Evolutionary conservation across 2,329 filamentous ascomycete genomes (phyloP), one percentile per base, ranked within the genome.

Genomic region (Arthroderma uncinatum): DNA sequence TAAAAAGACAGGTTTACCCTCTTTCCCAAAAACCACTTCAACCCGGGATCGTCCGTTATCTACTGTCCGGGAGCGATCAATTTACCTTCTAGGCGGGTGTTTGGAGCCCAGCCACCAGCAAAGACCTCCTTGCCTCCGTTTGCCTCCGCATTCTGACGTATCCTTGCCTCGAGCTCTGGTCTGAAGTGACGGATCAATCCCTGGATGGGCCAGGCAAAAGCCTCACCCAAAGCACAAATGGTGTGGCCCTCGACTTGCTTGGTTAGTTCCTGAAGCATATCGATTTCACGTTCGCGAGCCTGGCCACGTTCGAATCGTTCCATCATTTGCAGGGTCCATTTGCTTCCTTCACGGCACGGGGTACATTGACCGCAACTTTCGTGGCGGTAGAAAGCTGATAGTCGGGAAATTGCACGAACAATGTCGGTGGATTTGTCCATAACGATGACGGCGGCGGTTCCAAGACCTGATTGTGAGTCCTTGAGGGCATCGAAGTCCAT

Each of bases 271-370:
- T 96, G 93, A 64, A 98, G 82, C 93, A 98, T 98, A 73, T 98
- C 93, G 71, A 98, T 98, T 77, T 98, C 93, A 60, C 93, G 82
- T 73, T 86, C 84, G 61, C 88, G 84, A 60, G 88, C 93, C 74
- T 89, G 83, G 59, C 93, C 93, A 73, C 87, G 87, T 79, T 95
- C 90, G 66, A 98, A 95, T 58, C 93, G 86, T 74, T 87, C 79
- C 93, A 98, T 97, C 74, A 98, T 97, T 79, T 98, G 91, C 75
- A 95, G 87, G 9, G 92, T 96, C 93, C 93, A 98, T 79, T 95
- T 96, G 79, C 87, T 94, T 64, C 93, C 93, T 78, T 98, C 93
- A 71, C 93, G 87, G 82, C 93, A 98, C n/a, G 93, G 93, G 58
- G 93, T 98, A 79, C 93, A 98, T 78, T 98, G 93, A 60, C 93